Conservation (phyloP, 2,329 filamentous ascomycete genomes). For the Ophiobolus disseminans region DNA sequence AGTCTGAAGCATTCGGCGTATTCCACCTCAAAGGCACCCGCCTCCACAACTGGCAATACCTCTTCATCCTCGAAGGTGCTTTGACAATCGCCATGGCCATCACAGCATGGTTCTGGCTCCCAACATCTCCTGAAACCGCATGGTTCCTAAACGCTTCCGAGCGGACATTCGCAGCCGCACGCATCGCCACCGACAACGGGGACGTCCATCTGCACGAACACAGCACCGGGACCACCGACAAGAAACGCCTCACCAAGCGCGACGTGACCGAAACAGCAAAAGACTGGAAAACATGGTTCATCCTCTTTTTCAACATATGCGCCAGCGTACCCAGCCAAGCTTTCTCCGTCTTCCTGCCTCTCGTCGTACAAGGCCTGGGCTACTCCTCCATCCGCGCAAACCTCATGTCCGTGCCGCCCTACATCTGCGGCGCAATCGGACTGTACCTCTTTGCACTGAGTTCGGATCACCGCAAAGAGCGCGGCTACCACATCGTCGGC, state of each 20-base stretch:
- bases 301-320: slow-evolving; percentile 51
- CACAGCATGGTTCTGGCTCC: slow-evolving; percentile 37
- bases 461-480: slow-evolving; percentile 48
- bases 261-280: slow-evolving; percentile 24
- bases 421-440: slow-evolving; percentile 55
- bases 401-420: slow-evolving; percentile 56
- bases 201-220: slow-evolving; percentile 2
- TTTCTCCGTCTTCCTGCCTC: slow-evolving; percentile 54
- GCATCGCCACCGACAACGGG: slow-evolving; percentile 25
- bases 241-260: slow-evolving; percentile 18
- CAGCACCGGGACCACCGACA: slow-evolving; percentile 4
- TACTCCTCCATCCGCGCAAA: slow-evolving; percentile 28
- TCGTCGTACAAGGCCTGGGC: slow-evolving; percentile 52
- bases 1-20: slow-evolving; percentile 45
- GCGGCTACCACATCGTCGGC: slow-evolving; percentile 52
- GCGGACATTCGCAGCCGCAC: slow-evolving; percentile 18
- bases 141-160: slow-evolving; percentile 48
- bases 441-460: slow-evolving; percentile 55
- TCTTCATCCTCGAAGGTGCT: slow-evolving; percentile 53
- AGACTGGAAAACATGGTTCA: slow-evolving; percentile 34
- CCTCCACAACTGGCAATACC: slow-evolving; percentile 57
- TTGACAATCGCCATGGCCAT: slow-evolving; percentile 41
- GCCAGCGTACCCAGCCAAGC: slow-evolving; percentile 49
- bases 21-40: slow-evolving; percentile 55
- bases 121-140: slow-evolving; percentile 35